These are phyloP conservation scores for Triangularia verruculosa DNA, from an alignment of 2,329 filamentous ascomycete genomes.

Conservation along the genomic window DNA sequence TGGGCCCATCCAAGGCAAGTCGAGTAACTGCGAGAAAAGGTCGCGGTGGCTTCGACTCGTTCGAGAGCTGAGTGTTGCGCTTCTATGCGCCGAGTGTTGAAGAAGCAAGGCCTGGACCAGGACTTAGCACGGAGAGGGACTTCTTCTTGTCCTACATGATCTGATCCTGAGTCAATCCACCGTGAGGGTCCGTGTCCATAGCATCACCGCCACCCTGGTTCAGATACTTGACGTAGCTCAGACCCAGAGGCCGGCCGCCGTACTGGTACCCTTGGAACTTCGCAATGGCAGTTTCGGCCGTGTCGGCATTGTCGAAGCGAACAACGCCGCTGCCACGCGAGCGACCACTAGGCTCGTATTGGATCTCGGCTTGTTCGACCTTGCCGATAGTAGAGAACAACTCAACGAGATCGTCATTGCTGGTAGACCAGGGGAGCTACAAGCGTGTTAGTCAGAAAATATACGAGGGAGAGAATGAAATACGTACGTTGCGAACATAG, in stretches of 20 bases:
- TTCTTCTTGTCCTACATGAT: conserved; percentile 67
- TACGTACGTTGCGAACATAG: conserved; percentile 92
- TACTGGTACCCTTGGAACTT: conserved; percentile 99
- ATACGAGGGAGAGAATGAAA: background rate
- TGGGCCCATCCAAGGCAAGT: background rate
- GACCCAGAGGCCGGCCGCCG: conserved; percentile 85
- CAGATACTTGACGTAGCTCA: conserved; percentile 92
- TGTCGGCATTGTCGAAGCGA: conserved; percentile 77
- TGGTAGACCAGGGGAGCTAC: conserved; percentile 96
- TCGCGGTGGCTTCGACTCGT: background rate
- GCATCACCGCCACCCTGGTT: conserved; percentile 62
- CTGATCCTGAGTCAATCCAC: conserved; percentile 89
- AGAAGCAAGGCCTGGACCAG: background rate
- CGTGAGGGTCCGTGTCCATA: conserved; percentile 79
- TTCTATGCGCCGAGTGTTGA: background rate
- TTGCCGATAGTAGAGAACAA: conserved; percentile 97
- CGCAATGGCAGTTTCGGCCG: conserved; percentile 88
- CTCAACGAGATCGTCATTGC: conserved; percentile 95
- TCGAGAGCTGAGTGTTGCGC: background rate
- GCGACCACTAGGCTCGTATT: conserved; percentile 94
- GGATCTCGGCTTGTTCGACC: conserved; percentile 97
- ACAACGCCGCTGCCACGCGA: conserved; percentile 97
- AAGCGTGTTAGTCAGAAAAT: conserved; percentile 26
- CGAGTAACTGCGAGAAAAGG: background rate
- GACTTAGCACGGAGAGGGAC: background rate